Evolutionary conservation across 495 filamentous ascomycete species (phyloP).

Genomic region (Talaromyces adpressus): DNA sequence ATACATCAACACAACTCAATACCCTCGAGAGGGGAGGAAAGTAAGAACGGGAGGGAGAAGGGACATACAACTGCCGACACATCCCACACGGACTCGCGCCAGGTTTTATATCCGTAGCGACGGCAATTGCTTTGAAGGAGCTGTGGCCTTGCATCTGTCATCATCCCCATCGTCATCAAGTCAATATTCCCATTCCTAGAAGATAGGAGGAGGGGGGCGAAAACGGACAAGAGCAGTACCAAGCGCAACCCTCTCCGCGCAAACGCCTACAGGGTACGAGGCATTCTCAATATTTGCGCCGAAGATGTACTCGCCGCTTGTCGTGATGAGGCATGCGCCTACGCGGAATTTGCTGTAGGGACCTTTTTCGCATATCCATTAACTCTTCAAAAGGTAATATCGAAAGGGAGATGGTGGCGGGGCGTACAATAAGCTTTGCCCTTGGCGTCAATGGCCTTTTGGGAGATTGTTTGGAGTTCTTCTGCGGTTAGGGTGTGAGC

Average conservation of each 20-base stretch:
- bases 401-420: not conserved
- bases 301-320: constrained; percentile 50
- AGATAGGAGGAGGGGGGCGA: not conserved
- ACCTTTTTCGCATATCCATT: constrained; percentile 22
- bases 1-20: not conserved
- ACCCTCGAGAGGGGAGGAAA: too few relatives aligned
- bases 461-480: constrained; percentile 56
- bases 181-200: constrained; percentile 3
- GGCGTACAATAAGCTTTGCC: constrained; percentile 65
- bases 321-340: constrained; percentile 69
- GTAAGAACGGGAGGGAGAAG: not conserved
- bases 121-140: constrained; percentile 75
- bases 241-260: constrained; percentile 85
- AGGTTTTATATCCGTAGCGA: constrained; percentile 70
- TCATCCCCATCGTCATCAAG: not conserved
- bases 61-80: constrained; percentile 41
- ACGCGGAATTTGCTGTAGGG: constrained; percentile 94
- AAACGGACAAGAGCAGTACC: constrained; percentile 65
- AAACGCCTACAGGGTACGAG: constrained; percentile 83
- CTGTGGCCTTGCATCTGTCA: constrained; percentile 40
- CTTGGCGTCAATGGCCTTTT: constrained; percentile 58
- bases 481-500: constrained; percentile 42
- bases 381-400: too few relatives aligned
- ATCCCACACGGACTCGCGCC: constrained; percentile 71
- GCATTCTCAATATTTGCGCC: constrained; percentile 96